Percentiles rank a stretch among this genome's conserved stretches.
Conservation (phyloP, 768 basidiomycete species). For the Tricholoma flavovirens region DNA sequence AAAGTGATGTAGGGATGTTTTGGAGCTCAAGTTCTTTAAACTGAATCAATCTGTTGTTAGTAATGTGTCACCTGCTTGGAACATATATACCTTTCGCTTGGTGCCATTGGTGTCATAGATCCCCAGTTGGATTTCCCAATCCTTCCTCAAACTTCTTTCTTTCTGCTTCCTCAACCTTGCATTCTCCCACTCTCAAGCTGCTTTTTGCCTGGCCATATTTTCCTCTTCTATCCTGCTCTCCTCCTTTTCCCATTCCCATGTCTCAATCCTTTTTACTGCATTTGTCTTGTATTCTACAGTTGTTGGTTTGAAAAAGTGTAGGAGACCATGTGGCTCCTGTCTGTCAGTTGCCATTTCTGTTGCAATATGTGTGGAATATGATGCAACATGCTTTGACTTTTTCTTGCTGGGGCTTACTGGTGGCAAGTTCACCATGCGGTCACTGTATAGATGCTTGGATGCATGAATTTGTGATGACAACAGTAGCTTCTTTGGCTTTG, state of each 20-base stretch:
- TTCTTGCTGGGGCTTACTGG: background rate
- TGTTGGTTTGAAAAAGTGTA: background rate
- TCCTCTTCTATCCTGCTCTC: background rate
- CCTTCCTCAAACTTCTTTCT: constrained; percentile 9
- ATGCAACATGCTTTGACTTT: background rate
- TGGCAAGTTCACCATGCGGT: background rate
- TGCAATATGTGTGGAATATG: background rate
- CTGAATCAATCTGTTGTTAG: background rate
- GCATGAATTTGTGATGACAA: background rate
- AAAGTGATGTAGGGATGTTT: background rate
- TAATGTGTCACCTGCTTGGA: constrained; percentile 1
- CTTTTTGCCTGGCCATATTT: background rate
- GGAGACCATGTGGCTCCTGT: background rate
- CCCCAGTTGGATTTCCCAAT: background rate
- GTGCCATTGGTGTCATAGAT: background rate
- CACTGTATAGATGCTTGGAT: background rate
- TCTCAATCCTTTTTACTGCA: background rate
- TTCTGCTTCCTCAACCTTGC: constrained; percentile 7
- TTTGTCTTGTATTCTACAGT: background rate
- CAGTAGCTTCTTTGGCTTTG: background rate
- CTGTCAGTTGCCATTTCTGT: background rate
- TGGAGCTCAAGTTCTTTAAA: background rate
- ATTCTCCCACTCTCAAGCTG: background rate
- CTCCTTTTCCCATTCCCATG: background rate
- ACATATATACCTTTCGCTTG: background rate